Conservation (phyloP, 2,329 filamentous ascomycete species). For the Alternaria incomplexa region DNA sequence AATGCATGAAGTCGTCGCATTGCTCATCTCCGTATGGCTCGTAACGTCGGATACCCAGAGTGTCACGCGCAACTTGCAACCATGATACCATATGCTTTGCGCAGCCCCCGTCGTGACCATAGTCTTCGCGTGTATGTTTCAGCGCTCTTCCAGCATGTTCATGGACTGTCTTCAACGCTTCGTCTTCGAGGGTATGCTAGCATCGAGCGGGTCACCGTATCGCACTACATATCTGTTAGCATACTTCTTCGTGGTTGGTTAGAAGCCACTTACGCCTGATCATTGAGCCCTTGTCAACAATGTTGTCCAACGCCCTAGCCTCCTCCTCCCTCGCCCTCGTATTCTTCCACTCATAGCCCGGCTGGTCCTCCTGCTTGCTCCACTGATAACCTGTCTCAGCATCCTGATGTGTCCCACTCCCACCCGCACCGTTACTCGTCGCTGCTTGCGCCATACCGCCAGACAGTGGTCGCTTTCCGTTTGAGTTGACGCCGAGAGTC, state of each 20-base stretch:
- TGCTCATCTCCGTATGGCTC: not conserved
- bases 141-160: not conserved
- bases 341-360: conserved; percentile 49
- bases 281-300: conserved; percentile 43
- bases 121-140: not conserved
- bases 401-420: conserved; percentile 18
- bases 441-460: conserved; percentile 19
- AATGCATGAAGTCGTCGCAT: not conserved
- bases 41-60: not conserved
- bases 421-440: conserved; percentile 6
- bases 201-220: conserved; percentile 47
- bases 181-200: conserved; percentile 31
- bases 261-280: conserved; percentile 37
- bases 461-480: conserved; percentile 45
- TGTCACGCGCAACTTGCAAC: not conserved
- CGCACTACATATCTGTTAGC: conserved; percentile 30
- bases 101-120: not conserved
- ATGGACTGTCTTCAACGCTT: conserved; percentile 29
- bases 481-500: conserved; percentile 41
- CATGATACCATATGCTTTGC: not conserved
- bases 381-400: conserved; percentile 47
- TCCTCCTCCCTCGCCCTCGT: conserved; percentile 46
- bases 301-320: conserved; percentile 40
- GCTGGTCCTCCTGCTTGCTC: conserved; percentile 45
- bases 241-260: not conserved